Evolutionary conservation across 805 yeast genomes (phyloP), one percentile per base, ranked within the genome.

Genomic region (Kuraishia cidri): DNA sequence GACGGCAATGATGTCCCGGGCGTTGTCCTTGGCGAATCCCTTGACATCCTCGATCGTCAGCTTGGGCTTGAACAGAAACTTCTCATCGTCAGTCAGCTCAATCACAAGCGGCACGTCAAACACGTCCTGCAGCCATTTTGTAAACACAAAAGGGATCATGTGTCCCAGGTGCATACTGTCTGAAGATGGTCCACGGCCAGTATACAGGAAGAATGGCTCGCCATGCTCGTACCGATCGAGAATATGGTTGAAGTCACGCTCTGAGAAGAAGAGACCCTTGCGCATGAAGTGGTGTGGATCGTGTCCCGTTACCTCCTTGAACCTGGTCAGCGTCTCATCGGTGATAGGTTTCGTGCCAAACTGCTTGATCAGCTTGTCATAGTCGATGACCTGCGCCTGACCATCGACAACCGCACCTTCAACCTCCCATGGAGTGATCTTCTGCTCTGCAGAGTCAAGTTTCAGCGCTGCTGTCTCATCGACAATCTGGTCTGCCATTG

Each of bases 381-480:
- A 92, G 62, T 92, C 95, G 45, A 92, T 88, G 18, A 76, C 87
- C 55, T 82, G 88, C n/a, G 82, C 74, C 46, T 79, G 66, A 34
- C 98, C 98, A 47, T 88, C 94, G 37, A 86, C 96, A 30, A 90
- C 94, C 3, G 97, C 97, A 37, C 97, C 98, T 58, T 84, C 95
- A 20, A 92, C 98, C 55, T 92, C 98, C 98, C 98, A 92, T 31
- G 98, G 98, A 1, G 98, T 92, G 38, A 82, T 68, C 23, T 62
- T 66, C 52, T 79, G 88, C 36, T 67, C 77, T 31, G 34, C 45
- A 17, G 47, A 21, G 7, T 38, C 39, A 19, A 52, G 29, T 3
- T 46, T 20, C 23, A 20, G 23, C 9, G 9, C 36, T 30, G 42
- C 53, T 4, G 50, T 39, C 27, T 48, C 42, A 20, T 41, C 30